Evolutionary conservation across 1,139 yeast genomes (phyloP), one percentile per base, ranked within the genome.

Genomic region (Wickerhamomyces sp.): DNA sequence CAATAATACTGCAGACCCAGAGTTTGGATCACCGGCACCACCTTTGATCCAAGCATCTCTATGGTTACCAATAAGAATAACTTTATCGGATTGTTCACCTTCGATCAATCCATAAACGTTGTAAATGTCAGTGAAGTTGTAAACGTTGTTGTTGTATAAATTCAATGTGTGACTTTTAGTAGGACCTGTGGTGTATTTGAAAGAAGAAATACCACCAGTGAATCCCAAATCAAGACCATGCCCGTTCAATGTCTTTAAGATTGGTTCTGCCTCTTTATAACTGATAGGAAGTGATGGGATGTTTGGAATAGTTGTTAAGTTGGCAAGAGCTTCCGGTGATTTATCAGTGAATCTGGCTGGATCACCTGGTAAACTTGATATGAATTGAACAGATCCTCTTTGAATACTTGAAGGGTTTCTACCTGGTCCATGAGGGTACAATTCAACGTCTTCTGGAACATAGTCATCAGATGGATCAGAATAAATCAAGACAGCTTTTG

Each of bases 321-420:
- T 72, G 3, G 63, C 80, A 3, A 76, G 71, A 45, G 76, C 80
- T 31, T 88, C 79, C 5, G 94, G 80, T 52, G 78, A 80, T 1
- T 92, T 92, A 17, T 95, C 95, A 4, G 95, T 83, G 40, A 52
- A 54, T 42, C 58, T 50, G 3, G 95, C 79, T 31, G 96, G 96
- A 56, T 89, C 96, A 36, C 96, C 96, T 1, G 96, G 95, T 5
- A 70, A 65, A 35, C 74, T 74, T 2, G 95, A 84, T 39, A 88
- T 66, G 55, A 81, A 88, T 60, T 81, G 86, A 4, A 82, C 92
- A 43, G 90, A 80, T 1, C 96, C 96, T 55, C 96, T 72, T 65
- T 86, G 92, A 29, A 85, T 84, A 24, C 80, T 62, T 14, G 81
- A 72, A 17, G 86, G 87, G 50, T 81, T 74, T 46, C 88, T 68